Evolutionary conservation across 768 basidiomycete genomes (phyloP).

Genomic region (Pisolithus orientalis): DNA sequence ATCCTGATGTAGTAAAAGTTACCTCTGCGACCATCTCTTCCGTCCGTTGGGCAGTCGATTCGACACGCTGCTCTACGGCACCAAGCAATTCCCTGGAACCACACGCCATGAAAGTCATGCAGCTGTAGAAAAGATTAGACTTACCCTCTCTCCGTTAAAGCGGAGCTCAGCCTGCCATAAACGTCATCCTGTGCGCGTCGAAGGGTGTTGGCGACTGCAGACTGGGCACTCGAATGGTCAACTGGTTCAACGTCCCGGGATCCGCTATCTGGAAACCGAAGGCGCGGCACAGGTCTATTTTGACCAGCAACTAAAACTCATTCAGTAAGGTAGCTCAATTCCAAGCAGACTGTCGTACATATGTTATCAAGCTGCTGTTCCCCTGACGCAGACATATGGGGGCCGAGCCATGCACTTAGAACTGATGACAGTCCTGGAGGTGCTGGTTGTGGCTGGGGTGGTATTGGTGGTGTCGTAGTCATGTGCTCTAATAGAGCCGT

Average conservation of each 20-base stretch:
- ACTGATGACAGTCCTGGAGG: conserved; percentile 52
- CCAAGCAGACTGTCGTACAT: conserved; percentile 33
- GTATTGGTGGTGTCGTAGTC: conserved; percentile 39
- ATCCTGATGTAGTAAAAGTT: not conserved
- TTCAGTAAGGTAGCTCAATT: not conserved
- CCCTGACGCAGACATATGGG: conserved; percentile 44
- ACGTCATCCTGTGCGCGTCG: conserved; percentile 33
- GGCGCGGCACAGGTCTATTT: conserved; percentile 41
- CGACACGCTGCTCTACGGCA: conserved; percentile 56
- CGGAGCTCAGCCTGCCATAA: conserved; percentile 44
- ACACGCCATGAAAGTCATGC: not conserved
- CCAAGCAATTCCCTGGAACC: conserved; percentile 52
- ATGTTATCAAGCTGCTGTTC: conserved; percentile 55
- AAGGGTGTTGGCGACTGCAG: conserved; percentile 26
- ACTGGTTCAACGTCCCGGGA: not conserved
- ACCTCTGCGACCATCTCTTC: conserved; percentile 63
- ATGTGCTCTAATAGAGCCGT: conserved; percentile 43
- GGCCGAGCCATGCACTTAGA: conserved; percentile 50
- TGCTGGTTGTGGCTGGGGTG: conserved; percentile 58
- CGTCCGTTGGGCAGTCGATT: conserved; percentile 60
- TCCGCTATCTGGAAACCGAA: not conserved
- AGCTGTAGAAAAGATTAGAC: conserved; percentile 8
- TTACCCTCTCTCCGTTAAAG: conserved; percentile 60
- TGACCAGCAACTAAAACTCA: conserved; percentile 53
- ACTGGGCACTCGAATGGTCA: not conserved